Percentiles rank a stretch among this genome's conserved stretches.
Conservation (phyloP, 257 asterid genomes). For the Solanum piurae region DNA sequence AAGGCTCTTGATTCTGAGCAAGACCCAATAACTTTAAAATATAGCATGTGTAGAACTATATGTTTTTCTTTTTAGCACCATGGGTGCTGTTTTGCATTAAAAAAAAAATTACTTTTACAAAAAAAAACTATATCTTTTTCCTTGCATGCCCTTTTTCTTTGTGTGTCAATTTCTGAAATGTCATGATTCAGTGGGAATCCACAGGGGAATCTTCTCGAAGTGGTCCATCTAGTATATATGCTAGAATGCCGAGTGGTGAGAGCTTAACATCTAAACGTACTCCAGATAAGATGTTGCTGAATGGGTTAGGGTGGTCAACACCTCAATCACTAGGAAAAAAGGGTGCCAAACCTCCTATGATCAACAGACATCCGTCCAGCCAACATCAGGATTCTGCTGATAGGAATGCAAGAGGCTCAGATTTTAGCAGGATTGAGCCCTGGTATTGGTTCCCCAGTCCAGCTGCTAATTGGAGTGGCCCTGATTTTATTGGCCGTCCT, state of each 20-base stretch:
- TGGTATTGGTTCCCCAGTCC: slow-evolving; percentile 96
- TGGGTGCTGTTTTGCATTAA: slow-evolving; percentile 3
- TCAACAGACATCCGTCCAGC: slow-evolving; percentile 20
- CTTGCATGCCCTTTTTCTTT: slow-evolving; percentile 2
- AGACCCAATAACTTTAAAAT: background rate
- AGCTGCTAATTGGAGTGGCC: slow-evolving; percentile 55
- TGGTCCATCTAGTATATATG: slow-evolving; percentile 33
- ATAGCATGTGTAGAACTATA: background rate
- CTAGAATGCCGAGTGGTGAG: slow-evolving; percentile 36
- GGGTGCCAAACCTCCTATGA: slow-evolving; percentile 26
- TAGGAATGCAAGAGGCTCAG: slow-evolving; percentile 29
- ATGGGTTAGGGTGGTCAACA: slow-evolving; percentile 84
- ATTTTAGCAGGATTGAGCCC: slow-evolving; percentile 52
- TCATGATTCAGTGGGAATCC: slow-evolving; percentile 72
- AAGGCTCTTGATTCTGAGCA: background rate
- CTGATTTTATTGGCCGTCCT: slow-evolving; percentile 63
- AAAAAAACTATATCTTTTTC: background rate
- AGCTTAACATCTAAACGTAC: slow-evolving; percentile 37
- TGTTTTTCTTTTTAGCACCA: background rate
- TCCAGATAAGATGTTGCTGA: slow-evolving; percentile 58
- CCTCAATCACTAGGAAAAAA: slow-evolving; percentile 69
- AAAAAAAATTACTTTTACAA: background rate
- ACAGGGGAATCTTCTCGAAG: slow-evolving; percentile 57
- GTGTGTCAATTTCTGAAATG: slow-evolving; percentile 15
- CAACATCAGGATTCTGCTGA: slow-evolving; percentile 40